phyloP scores from a whole-genome alignment of 2,329 filamentous ascomycete species.

The Simplicillium aogashimaense region DNA sequence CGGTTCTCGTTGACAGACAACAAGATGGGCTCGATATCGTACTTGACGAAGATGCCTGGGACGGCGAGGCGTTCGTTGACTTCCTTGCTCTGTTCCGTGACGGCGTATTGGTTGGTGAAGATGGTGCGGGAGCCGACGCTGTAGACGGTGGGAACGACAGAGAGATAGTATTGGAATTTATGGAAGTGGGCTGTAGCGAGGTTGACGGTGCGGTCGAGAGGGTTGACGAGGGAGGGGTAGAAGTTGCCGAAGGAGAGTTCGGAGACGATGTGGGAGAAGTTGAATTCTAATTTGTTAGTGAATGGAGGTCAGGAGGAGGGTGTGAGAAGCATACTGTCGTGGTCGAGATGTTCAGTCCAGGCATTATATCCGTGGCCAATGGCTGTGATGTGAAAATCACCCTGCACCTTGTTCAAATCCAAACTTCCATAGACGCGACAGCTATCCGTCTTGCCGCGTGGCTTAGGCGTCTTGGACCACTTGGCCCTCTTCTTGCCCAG shows the following conservation, averaged over 20 bases:
- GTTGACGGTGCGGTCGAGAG: slow-evolving; percentile 84
- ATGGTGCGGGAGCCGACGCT: slow-evolving; percentile 59
- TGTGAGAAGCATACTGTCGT: slow-evolving; percentile 23
- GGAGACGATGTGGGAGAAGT: slow-evolving; percentile 94
- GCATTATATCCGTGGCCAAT: slow-evolving; percentile 91
- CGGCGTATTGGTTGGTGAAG: slow-evolving; percentile 95
- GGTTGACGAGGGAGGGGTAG: slow-evolving; percentile 88
- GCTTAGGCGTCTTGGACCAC: slow-evolving; percentile 64
- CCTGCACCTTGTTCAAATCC: slow-evolving; percentile 93
- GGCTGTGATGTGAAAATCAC: slow-evolving; percentile 96
- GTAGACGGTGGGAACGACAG: slow-evolving; percentile 90
- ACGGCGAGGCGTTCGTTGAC: slow-evolving; percentile 57
- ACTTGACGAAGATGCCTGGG: slow-evolving; percentile 95
- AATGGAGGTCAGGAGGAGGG: neutral
- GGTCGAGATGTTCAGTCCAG: slow-evolving; percentile 64
- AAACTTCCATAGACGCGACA: slow-evolving; percentile 86
- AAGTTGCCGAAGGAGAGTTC: slow-evolving; percentile 96
- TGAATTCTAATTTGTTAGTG: slow-evolving; percentile 56
- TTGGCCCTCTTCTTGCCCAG: slow-evolving; percentile 54
- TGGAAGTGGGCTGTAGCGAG: slow-evolving; percentile 69
- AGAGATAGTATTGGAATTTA: slow-evolving; percentile 97
- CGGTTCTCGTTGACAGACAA: slow-evolving; percentile 77
- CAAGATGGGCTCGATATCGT: slow-evolving; percentile 93
- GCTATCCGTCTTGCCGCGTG: slow-evolving; percentile 54
- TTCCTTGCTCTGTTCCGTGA: slow-evolving; percentile 73